Percentiles rank a stretch among this genome's conserved stretches.
phyloP scores from a whole-genome alignment of 768 basidiomycete species.

The Tremella mesenterica region DNA sequence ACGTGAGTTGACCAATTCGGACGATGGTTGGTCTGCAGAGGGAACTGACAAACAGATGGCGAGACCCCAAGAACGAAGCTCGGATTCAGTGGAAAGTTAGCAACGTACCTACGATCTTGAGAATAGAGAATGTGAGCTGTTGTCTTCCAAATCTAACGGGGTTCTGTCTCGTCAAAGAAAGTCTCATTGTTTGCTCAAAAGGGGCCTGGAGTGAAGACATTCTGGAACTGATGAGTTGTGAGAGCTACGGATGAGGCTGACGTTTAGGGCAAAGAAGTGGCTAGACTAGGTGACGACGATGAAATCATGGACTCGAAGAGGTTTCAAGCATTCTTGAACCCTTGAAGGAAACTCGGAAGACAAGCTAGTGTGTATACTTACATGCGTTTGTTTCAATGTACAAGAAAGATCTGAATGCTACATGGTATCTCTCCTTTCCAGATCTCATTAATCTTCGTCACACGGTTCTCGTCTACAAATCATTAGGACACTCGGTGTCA shows the following conservation, averaged over 20 bases:
- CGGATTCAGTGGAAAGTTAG: conserved; percentile 34
- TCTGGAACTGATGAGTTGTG: background rate
- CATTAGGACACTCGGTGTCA: no score
- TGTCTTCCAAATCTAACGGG: background rate
- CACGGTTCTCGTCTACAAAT: no score
- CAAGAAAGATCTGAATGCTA: no score
- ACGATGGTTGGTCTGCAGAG: background rate
- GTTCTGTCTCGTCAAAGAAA: background rate
- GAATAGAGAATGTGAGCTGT: conserved; percentile 17
- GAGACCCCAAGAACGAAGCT: conserved; percentile 30
- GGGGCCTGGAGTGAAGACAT: background rate
- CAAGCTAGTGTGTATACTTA: no score
- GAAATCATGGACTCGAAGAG: background rate
- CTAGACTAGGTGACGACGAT: conserved; percentile 61
- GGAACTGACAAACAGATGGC: conserved; percentile 24
- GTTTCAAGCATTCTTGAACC: background rate
- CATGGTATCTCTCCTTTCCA: no score
- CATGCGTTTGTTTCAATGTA: no score
- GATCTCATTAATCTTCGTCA: no score
- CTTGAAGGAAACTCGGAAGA: no score
- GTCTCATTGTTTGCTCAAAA: background rate
- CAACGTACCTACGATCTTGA: conserved; percentile 37
- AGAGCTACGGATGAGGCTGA: background rate
- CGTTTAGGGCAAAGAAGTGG: conserved; percentile 36
- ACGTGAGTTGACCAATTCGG: conserved; percentile 20